phyloP scores from a whole-genome alignment of 2,329 filamentous ascomycete genomes.

The Fusarium graminum region DNA sequence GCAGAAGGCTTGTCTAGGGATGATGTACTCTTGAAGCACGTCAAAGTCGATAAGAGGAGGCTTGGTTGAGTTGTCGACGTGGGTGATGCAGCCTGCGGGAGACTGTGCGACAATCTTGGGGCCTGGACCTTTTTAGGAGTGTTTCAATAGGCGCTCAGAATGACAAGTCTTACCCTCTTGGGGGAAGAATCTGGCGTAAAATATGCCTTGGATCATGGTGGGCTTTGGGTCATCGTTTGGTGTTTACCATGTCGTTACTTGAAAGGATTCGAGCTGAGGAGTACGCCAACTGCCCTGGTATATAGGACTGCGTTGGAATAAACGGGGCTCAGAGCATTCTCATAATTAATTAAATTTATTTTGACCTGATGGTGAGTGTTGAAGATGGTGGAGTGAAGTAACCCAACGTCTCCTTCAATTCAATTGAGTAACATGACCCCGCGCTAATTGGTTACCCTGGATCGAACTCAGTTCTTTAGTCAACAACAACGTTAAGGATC shows the following conservation, averaged over 20 bases:
- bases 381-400: slow-evolving; percentile 10
- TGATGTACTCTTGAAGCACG: slow-evolving; percentile 90
- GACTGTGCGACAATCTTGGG: slow-evolving; percentile 74
- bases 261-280: background rate
- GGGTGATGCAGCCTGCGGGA: slow-evolving; percentile 72
- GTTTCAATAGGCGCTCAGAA: background rate
- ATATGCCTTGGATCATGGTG: slow-evolving; percentile 76
- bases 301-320: background rate
- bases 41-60: slow-evolving; percentile 84
- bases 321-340: background rate
- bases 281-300: background rate
- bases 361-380: background rate
- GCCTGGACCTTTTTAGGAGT: slow-evolving; percentile 54
- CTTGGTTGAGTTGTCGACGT: slow-evolving; percentile 53
- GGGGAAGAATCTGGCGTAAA: slow-evolving; percentile 77
- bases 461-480: background rate
- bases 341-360: background rate
- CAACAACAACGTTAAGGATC: no score
- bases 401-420: background rate
- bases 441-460: slow-evolving; percentile 27
- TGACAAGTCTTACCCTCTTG: slow-evolving; percentile 65
- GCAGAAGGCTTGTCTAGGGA: slow-evolving; percentile 94
- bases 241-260: slow-evolving; percentile 13
- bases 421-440: background rate
- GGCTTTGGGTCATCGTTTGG: slow-evolving; percentile 30